Base-by-base conservation (phyloP, 2,329 filamentous ascomycete species). In the Stagonosporopsis chrysanthemi region DNA sequence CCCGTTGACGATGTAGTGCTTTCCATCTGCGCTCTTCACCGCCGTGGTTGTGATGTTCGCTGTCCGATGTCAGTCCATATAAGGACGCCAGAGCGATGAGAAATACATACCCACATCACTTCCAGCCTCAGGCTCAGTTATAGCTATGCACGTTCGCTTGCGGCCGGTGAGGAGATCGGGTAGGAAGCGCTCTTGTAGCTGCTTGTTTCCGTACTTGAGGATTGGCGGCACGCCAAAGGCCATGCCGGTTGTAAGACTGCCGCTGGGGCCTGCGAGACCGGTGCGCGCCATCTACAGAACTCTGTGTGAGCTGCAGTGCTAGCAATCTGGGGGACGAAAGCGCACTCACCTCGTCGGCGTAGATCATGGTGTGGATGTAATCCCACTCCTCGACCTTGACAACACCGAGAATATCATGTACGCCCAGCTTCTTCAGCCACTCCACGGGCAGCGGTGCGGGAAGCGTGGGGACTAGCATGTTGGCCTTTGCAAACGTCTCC, bases 61-160 rank as follows among this genome's bases (percentile, higher is more conserved):
- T 33, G 4, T n/a, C 5, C 15, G 7, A 8, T n/a, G 31, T 33
- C 14, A 33, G 31, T 33, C 31, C 15, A 33, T 14, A 33, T 4
- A 15, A 33, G 1, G 5, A 15, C 5, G 5, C 7, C 15, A n/a
- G n/a, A 33, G 14, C 6, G 14, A n/a, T 15, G 5, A 15, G 2
- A 4, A 5, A 33, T n/a, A n/a, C 31, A n/a, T n/a, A 33, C 31
- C 31, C 1, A 92, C 90, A 70, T 92, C 90, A 49, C 84, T 87
- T 0, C 90, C 90, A 0, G 89, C 89, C 49, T 86, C 86, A 0
- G 90, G 90, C 71, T 93, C 90, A 0, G 90, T 93, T 66, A 93
- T 91, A 9, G 90, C 90, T 63, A 93, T 91, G 68, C 90, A 92
- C 14, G 82, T 81, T 39, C 89, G 80, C 76, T 87, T 90, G 69